A percentile compares a stretch with the other conserved stretches of the same genome.
phyloP scores from a whole-genome alignment of 805 yeast genomes.

The Candida rishiriensis region DNA sequence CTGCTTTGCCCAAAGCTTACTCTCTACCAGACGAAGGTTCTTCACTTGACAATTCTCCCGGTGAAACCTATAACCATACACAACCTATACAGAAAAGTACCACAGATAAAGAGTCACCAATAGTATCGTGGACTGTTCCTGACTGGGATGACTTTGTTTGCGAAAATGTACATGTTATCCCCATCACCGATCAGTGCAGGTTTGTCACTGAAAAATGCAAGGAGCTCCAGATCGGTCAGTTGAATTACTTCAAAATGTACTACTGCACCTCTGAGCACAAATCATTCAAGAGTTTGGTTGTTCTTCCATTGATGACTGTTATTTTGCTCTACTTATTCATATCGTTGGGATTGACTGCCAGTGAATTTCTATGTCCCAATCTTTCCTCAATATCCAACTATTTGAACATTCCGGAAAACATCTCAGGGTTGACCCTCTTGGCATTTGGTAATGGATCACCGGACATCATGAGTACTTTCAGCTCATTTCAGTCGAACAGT shows the following conservation, averaged over 20 bases:
- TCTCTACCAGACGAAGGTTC: too few species aligned
- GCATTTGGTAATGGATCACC: conserved; percentile 95
- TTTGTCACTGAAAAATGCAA: conserved; percentile 26
- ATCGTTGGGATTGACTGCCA: conserved; percentile 74
- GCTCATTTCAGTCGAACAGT: conserved; percentile 66
- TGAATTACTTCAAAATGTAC: conserved; percentile 27
- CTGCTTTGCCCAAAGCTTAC: too few species aligned
- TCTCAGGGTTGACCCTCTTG: conserved; percentile 82
- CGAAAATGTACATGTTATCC: conserved; percentile 17
- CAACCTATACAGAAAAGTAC: too few species aligned
- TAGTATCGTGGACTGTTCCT: neutral
- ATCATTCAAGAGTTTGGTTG: conserved; percentile 10
- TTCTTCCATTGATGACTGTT: conserved; percentile 17
- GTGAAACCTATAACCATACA: too few species aligned
- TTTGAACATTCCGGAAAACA: conserved; percentile 66
- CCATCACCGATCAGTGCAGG: conserved; percentile 23
- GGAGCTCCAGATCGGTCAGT: conserved; percentile 23
- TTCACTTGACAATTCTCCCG: too few species aligned
- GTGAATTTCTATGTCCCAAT: conserved; percentile 81
- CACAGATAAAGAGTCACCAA: neutral
- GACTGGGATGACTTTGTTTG: conserved; percentile 12
- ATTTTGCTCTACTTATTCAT: conserved; percentile 44
- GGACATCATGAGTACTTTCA: conserved; percentile 79
- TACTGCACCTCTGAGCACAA: conserved; percentile 23
- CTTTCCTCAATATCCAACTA: conserved; percentile 61